Evolutionary conservation across 305 asterid genomes (phyloP).

Genomic region (Fraxinus baroniana): DNA sequence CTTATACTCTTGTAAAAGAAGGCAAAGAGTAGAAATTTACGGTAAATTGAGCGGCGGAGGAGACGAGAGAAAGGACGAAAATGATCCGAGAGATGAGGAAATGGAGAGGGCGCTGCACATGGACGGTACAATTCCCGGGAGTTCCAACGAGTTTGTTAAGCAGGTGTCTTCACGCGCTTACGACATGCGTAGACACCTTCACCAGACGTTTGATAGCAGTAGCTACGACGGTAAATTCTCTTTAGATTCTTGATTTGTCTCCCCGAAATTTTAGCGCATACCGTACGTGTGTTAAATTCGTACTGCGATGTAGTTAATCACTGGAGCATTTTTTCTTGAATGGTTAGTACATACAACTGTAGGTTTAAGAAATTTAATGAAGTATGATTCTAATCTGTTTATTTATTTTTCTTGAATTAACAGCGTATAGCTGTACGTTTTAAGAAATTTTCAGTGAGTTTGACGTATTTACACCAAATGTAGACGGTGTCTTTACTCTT

Average conservation of each 20-base stretch:
- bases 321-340: not conserved
- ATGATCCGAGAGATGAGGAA: constrained; percentile 61
- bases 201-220: constrained; percentile 79
- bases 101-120: constrained; percentile 78
- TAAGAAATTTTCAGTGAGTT: not conserved
- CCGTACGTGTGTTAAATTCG: not conserved
- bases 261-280: not conserved
- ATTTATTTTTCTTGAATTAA: not conserved
- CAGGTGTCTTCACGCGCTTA: constrained; percentile 94
- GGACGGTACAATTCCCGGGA: constrained; percentile 86
- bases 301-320: not conserved
- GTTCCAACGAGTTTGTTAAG: constrained; percentile 68
- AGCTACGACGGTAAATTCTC: constrained; percentile 76
- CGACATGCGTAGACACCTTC: constrained; percentile 86
- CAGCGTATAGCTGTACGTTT: not conserved
- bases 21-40: constrained; percentile 28
- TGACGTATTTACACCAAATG: not conserved
- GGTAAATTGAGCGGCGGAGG: constrained; percentile 31
- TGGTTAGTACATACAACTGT: not conserved
- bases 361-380: not conserved
- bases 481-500: not conserved
- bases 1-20: constrained; percentile 14
- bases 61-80: constrained; percentile 38
- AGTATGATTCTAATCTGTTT: not conserved
- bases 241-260: not conserved